Evolutionary conservation across 768 basidiomycete genomes (phyloP), one percentile per base, ranked within the genome.

Genomic region (Leccinellum luteum): DNA sequence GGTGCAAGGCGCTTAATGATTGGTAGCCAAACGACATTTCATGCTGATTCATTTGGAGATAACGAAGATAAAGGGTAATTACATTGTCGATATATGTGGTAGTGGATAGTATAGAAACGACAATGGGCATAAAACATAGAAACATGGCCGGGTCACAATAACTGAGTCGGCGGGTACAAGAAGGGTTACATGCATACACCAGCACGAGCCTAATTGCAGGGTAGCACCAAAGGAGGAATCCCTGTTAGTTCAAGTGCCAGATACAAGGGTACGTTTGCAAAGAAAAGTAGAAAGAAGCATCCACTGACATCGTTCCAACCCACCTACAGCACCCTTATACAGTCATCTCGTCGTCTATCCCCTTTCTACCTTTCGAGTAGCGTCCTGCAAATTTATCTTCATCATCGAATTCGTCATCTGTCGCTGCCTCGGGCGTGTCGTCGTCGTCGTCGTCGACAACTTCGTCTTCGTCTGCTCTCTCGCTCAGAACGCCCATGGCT

Each of bases 391-490:
- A 81, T 68, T 68, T 79, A 55, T 72, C 77, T 43, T 78, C 80
- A 59, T 90, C 89, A 61, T 86, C 87, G 55, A 85, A 82, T 67
- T 92, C 90, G 55, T 94, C 90, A 62, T 92, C 90, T 38, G 87
- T 85, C 41, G 81, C 84, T 44, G 77, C 73, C 57, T 79, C 81
- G 21, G 66, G 60, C 1, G 60, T 64, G 45, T 84, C 83, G 25
- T 82, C 80, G 8, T 85, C 84, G 13, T 79, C 82, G 27, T 25
- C 25, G 25, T 25, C n/a, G n/a, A 82, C 76, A 52, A 68, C 76
- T 35, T 73, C 71, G 5, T n/a, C 76, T 38, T 73, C 71, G 6
- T 75, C 69, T 25, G 34, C 38, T 41, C 69, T 62, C 64, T 65
- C 61, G 54, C 72, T 69, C 51, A 79, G 66, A 44, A 76, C 64